A percentile compares a stretch with the other conserved stretches of the same genome.
phyloP scores from a whole-genome alignment of 192 early-diverging fungal species.

The Podila clonocystis region DNA sequence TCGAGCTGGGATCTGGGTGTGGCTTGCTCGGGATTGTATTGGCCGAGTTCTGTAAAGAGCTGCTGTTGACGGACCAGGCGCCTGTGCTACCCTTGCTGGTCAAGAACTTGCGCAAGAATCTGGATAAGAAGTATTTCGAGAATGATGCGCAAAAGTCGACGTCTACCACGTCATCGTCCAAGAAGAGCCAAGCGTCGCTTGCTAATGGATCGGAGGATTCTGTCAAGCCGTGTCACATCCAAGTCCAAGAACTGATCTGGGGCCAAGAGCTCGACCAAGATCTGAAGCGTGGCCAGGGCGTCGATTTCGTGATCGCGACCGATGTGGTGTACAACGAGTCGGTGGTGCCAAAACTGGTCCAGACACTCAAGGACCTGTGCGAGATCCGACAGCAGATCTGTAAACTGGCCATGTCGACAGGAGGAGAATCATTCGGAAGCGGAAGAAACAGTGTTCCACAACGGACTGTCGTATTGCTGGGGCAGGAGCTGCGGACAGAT shows the following conservation, averaged over 20 bases:
- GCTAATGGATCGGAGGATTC: slow-evolving; percentile 5
- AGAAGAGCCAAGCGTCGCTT: background rate
- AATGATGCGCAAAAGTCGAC: background rate
- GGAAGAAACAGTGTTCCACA: background rate
- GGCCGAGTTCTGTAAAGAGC: slow-evolving; percentile 47
- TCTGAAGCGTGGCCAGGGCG: slow-evolving; percentile 15
- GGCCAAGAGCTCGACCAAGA: slow-evolving; percentile 53
- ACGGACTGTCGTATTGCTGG: slow-evolving; percentile 42
- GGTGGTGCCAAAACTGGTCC: slow-evolving; percentile 44
- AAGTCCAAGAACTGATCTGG: slow-evolving; percentile 53
- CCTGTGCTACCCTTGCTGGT: slow-evolving; percentile 51
- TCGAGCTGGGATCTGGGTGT: slow-evolving; percentile 56
- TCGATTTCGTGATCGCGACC: slow-evolving; percentile 51
- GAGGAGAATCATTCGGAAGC: background rate
- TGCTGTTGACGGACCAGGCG: slow-evolving; percentile 54
- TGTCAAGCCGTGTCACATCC: slow-evolving; percentile 30
- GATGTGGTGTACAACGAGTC: slow-evolving; percentile 60
- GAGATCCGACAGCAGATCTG: slow-evolving; percentile 21
- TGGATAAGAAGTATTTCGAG: slow-evolving; percentile 45
- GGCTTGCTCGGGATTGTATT: slow-evolving; percentile 56
- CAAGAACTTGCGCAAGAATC: slow-evolving; percentile 57
- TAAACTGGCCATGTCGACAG: slow-evolving; percentile 1
- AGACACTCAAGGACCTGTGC: slow-evolving; percentile 37
- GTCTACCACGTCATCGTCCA: background rate
- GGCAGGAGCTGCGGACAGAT: slow-evolving; percentile 52